These are phyloP conservation scores for Paraglomus occultum DNA, from an alignment of 192 early-diverging fungal genomes.

Conservation along the genomic window DNA sequence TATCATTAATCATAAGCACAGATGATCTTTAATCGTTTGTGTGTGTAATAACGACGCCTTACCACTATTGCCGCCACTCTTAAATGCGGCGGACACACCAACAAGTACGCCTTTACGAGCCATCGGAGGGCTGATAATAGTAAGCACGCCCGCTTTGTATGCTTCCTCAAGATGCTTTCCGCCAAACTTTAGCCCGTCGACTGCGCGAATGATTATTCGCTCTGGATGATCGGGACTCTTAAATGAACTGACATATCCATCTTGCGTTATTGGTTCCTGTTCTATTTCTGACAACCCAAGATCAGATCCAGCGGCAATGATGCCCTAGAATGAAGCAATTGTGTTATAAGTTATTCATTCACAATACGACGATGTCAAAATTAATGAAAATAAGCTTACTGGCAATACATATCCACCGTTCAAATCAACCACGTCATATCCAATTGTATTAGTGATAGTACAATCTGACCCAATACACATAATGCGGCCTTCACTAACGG, in stretches of 20 bases:
- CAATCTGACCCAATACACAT: constrained; percentile 36
- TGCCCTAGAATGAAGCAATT: constrained; percentile 38
- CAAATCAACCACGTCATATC: constrained; percentile 45
- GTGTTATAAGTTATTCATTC: not conserved
- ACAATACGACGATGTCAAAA: constrained; percentile 6
- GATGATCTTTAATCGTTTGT: not conserved
- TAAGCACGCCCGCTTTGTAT: constrained; percentile 59
- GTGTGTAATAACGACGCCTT: constrained; percentile 23
- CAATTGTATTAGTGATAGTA: constrained; percentile 8
- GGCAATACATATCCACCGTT: constrained; percentile 60
- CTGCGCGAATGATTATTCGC: constrained; percentile 39
- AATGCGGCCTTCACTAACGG: constrained; percentile 37
- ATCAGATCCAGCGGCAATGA: constrained; percentile 55
- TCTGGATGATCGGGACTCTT: constrained; percentile 32
- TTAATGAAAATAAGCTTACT: constrained; percentile 35
- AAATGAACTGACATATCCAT: constrained; percentile 44
- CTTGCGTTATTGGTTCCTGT: constrained; percentile 54
- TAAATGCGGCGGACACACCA: constrained; percentile 67
- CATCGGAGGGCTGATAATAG: constrained; percentile 55
- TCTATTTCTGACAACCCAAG: constrained; percentile 70
- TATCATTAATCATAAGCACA: constrained; percentile 27
- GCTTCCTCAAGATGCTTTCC: constrained; percentile 53
- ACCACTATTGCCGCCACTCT: constrained; percentile 56
- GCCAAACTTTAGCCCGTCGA: constrained; percentile 69
- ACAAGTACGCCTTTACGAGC: constrained; percentile 46